Evolutionary conservation across 352 stramenopile genomes (phyloP), one percentile per base, ranked within the genome.

Genomic region (Phytopythium aichiense): DNA sequence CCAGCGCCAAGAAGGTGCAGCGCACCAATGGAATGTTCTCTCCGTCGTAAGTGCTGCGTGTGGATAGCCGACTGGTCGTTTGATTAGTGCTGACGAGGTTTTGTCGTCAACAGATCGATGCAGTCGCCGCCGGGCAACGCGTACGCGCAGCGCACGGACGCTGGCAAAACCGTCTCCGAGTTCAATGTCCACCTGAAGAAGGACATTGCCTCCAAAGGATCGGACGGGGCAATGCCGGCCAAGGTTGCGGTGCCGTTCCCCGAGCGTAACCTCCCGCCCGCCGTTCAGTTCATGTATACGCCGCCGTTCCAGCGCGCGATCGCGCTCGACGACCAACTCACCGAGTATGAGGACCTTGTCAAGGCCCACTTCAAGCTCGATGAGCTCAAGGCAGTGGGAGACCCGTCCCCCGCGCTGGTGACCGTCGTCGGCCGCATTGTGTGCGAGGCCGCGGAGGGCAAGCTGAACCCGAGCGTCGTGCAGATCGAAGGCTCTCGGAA

Each of bases 231-330:
- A 13, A 16, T 50, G 20, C 15, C 40, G 2, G 43, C 22, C 20
- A 64, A 63, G 30, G 43, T 92, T 5, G 61, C 52, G 1, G 58
- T 65, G 9, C 78, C 80, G 0, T 93, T 87, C 33, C 69, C 79
- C 7, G 79, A 84, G 28, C 79, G 76, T 22, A 93, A 93, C 59
- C 66, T 89, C 49, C 59, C 73, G 46, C 43, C 79, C 16, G 78
- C 81, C 55, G 76, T 75, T 2, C 71, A 74, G 53, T 95, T 91
- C 67, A 95, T 95, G 87, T 95, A 94, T 72, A 94, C 87, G 12
- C 83, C 87, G 33, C 73, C 84, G 40, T 91, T 91, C 57, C 74
- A 94, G 30, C 77, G 84, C 49, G 84, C 84, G 12, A 73, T 93
- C 54, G 82, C 83, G 22, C 56, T 95, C 48, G 87, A 95, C 57